Conservation (phyloP, 176 grass and related monocot genomes). For the Aegilops longissima region DNA sequence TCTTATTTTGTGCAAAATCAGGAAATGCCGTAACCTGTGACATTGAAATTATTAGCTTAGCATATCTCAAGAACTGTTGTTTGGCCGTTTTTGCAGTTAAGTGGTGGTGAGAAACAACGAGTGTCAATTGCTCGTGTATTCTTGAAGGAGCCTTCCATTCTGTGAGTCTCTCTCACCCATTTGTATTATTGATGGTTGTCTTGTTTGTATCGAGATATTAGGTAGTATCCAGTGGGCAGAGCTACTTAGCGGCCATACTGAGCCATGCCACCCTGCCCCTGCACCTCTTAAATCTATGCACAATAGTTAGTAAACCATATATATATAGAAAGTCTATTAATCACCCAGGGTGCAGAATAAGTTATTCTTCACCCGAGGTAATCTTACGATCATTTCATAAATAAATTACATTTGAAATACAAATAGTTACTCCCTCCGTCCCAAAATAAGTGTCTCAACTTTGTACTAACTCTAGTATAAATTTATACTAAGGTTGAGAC, state of each 20-base stretch:
- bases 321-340: not conserved
- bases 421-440: too few species aligned
- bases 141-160: slow-evolving; percentile 93
- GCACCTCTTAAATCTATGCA: not conserved
- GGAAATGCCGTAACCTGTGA: slow-evolving; percentile 3
- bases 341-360: too few species aligned
- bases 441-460: too few species aligned
- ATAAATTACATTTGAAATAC: too few species aligned
- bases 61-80: slow-evolving; percentile 34
- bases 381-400: too few species aligned
- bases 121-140: slow-evolving; percentile 98
- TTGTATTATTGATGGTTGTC: slow-evolving; percentile 22
- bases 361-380: too few species aligned
- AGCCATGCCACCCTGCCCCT: not conserved
- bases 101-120: slow-evolving; percentile 98
- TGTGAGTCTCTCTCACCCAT: slow-evolving; percentile 57
- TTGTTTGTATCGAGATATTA: not conserved
- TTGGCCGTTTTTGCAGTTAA: slow-evolving; percentile 61
- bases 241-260: not conserved
- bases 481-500: too few species aligned
- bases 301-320: not conserved
- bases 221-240: not conserved
- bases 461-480: too few species aligned
- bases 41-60: not conserved
- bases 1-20: slow-evolving; percentile 24